Evolutionary conservation across 257 asterid genomes (phyloP).

Genomic region (Scutellaria barbata): DNA sequence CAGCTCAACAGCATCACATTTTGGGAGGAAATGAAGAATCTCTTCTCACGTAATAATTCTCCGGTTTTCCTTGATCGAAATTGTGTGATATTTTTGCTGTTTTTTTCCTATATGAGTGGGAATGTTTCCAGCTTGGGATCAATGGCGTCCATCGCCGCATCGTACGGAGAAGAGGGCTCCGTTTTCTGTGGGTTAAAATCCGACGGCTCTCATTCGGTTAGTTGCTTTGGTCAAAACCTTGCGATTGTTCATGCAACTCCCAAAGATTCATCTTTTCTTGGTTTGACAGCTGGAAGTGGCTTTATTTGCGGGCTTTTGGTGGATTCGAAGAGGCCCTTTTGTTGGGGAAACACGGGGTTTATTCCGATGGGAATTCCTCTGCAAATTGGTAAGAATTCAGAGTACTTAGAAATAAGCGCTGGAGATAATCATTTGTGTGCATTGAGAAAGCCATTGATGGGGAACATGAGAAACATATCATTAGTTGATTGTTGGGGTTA

Average conservation of each 20-base stretch:
- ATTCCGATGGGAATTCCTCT: constrained; percentile 69
- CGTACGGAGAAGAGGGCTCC: constrained; percentile 84
- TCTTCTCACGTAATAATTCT: constrained; percentile 15
- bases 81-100: constrained; percentile 42
- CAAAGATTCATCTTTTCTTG: constrained; percentile 52
- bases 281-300: constrained; percentile 81
- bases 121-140: constrained; percentile 73
- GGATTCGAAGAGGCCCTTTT: constrained; percentile 67
- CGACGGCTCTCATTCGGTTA: constrained; percentile 78
- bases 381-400: constrained; percentile 48
- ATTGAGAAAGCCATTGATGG: constrained; percentile 73
- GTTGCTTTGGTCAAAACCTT: constrained; percentile 76
- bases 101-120: constrained; percentile 39
- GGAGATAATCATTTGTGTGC: constrained; percentile 93
- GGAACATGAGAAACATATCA: constrained; percentile 61
- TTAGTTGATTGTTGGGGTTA: constrained; percentile 95
- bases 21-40: constrained; percentile 29
- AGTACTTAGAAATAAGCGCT: constrained; percentile 80
- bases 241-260: constrained; percentile 70
- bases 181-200: constrained; percentile 81
- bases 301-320: constrained; percentile 78
- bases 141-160: constrained; percentile 85
- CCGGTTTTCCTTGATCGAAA: constrained; percentile 34
- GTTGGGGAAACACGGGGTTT: constrained; percentile 80
- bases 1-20: neutral